Conservation (phyloP, 768 basidiomycete species). For the Leccinellum rugosiceps region DNA sequence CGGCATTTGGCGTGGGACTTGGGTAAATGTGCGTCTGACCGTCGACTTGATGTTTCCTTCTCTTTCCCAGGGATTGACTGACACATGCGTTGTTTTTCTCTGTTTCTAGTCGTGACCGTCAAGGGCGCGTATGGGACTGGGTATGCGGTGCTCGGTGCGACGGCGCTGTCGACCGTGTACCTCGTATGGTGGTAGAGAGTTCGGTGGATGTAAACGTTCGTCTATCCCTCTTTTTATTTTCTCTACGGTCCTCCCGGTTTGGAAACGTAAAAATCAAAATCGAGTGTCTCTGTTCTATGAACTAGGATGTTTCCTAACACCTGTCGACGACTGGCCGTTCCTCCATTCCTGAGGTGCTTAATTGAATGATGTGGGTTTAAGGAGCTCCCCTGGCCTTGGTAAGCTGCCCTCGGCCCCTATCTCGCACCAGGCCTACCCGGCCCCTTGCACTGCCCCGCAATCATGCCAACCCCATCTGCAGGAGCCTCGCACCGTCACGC, state of each 20-base stretch:
- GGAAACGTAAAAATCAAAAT: neutral
- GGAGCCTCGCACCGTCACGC: too few relatives aligned
- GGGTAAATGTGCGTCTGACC: constrained; percentile 68
- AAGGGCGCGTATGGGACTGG: constrained; percentile 79
- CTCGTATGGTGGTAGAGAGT: constrained; percentile 38
- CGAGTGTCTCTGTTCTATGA: neutral
- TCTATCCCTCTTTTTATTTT: neutral
- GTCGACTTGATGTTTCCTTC: neutral
- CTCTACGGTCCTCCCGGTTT: neutral
- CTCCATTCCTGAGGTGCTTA: neutral
- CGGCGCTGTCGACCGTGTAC: constrained; percentile 69
- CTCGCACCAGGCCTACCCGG: too few relatives aligned
- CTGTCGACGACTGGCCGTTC: neutral
- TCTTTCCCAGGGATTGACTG: neutral
- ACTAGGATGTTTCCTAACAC: neutral
- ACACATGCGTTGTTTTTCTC: neutral
- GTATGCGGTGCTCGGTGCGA: constrained; percentile 80
- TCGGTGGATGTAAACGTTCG: constrained; percentile 20
- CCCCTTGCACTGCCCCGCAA: too few relatives aligned
- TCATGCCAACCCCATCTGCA: too few relatives aligned
- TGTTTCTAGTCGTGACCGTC: constrained; percentile 63
- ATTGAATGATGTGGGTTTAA: neutral
- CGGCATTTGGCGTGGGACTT: constrained; percentile 90
- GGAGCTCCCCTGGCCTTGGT: neutral
- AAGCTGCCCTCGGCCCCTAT: too few relatives aligned